Evolutionary conservation across 2,329 filamentous ascomycete genomes (phyloP).

Genomic region (Stagonosporopsis vannaccii): DNA sequence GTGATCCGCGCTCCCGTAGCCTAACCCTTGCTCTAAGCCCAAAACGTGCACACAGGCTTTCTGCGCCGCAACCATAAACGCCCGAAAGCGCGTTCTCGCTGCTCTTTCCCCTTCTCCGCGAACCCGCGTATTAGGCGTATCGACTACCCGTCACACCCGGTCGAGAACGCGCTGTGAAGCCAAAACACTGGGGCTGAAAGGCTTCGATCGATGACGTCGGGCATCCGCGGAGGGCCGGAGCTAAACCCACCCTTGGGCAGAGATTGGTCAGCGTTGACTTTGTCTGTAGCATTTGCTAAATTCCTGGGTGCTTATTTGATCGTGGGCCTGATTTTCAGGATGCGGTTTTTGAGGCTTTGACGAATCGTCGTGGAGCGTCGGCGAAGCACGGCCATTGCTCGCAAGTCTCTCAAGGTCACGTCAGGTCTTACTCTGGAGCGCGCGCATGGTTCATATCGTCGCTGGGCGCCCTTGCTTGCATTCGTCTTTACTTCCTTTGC

Average conservation of each 20-base stretch:
- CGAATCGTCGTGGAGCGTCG: conserved; percentile 1
- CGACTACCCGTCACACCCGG: conserved; percentile 1
- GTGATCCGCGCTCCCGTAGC: conserved; percentile 13
- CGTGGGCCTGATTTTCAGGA: background rate
- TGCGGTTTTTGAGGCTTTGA: background rate
- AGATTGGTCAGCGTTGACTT: background rate
- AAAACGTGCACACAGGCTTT: background rate
- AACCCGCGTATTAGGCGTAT: background rate
- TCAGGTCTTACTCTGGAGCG: conserved; percentile 16
- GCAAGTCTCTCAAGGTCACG: conserved; percentile 9
- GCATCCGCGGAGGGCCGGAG: conserved; percentile 15
- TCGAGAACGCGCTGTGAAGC: conserved; percentile 3
- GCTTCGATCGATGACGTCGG: conserved; percentile 6
- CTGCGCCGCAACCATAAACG: background rate
- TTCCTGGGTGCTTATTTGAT: background rate
- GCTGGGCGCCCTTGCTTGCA: conserved; percentile 14
- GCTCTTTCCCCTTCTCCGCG: conserved; percentile 1
- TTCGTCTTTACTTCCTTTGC: background rate
- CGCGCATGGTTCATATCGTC: conserved; percentile 8
- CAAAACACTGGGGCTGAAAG: conserved; percentile 6
- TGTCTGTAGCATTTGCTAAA: background rate
- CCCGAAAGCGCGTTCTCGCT: background rate
- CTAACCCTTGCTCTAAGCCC: background rate
- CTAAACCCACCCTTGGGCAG: background rate
- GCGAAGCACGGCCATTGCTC: conserved; percentile 13